Percentiles rank a stretch among this genome's conserved stretches.
Evolutionary conservation across 495 filamentous ascomycete species (phyloP).

Genomic region (Immersiella caudata): DNA sequence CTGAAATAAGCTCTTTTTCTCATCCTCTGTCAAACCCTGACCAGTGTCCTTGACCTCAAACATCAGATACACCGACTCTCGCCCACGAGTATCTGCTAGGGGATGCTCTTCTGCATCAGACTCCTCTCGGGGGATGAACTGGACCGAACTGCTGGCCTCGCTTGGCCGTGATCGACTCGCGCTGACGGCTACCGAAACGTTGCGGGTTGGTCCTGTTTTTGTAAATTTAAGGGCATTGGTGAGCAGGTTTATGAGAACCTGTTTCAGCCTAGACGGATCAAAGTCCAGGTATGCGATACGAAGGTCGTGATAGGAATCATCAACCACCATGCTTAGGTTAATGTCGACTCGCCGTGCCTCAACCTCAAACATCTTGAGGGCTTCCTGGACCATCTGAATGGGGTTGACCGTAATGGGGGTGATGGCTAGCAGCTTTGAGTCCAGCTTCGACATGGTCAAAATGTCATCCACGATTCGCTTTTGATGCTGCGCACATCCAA

Average conservation of each 20-base stretch:
- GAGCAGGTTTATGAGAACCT: constrained; percentile 72
- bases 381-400: constrained; percentile 59
- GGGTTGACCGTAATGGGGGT: constrained; percentile 69
- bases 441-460: constrained; percentile 76
- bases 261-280: constrained; percentile 71
- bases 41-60: constrained; percentile 76
- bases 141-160: constrained; percentile 37
- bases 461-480: constrained; percentile 82
- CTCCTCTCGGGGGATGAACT: constrained; percentile 39
- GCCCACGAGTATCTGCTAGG: constrained; percentile 16
- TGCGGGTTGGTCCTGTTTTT: constrained; percentile 46
- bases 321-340: constrained; percentile 61
- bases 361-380: constrained; percentile 72
- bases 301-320: constrained; percentile 57
- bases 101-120: constrained; percentile 23
- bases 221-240: constrained; percentile 81
- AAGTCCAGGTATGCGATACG: constrained; percentile 66
- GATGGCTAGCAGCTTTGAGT: constrained; percentile 69
- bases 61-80: constrained; percentile 58
- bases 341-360: constrained; percentile 70
- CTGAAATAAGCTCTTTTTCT: constrained; percentile 70
- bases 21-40: constrained; percentile 66
- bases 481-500: constrained; percentile 74
- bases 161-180: constrained; percentile 35
- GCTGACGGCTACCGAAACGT: constrained; percentile 41